Evolutionary conservation across 2,329 filamentous ascomycete species (phyloP), one percentile per base, ranked within the genome.

Genomic region (Alternaria incomplexa): DNA sequence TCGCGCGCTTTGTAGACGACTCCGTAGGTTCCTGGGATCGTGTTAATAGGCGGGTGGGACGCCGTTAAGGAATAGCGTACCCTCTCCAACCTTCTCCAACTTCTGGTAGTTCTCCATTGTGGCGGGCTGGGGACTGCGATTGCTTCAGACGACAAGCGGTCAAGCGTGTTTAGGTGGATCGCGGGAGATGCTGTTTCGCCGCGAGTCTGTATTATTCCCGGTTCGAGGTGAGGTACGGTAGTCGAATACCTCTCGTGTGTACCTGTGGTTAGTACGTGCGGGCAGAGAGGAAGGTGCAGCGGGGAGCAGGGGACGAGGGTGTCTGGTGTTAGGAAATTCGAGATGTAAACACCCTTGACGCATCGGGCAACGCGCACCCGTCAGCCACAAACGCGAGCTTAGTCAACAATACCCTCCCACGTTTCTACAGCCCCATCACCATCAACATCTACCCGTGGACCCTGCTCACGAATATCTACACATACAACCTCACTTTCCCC

Each of bases 81-180:
- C 93, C 88, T 97, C 93, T 81, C 93, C 93, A 76, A 97, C 93
- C 86, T 97, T 97, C 85, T 97, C 93, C 77, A 97, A 88, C 84
- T 96, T 96, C 83, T 97, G 92, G 81, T 97, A 97, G 83, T 97
- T 96, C 82, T 97, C 93, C 93, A 97, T 97, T 70, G 64, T 80
- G 58, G 61, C 50, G 54, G 53, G 53, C 23, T 63, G 51, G 20
- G 48, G 52, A 56, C 62, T 60, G 66, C 53, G 62, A 56, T 58
- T 63, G 60, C 44, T 65, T 67, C 57, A 65, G 67, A 64, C 55
- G 68, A 67, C 54, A 72, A 59, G 70, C 70, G 71, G 71, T 71
- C 58, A 63, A 57, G 66, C 56, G 61, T 62, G 40, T 55, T 64
- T 47, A 45, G 48, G 22, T 52, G 46, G 20, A 20, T 43, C 15